Conservation (phyloP, 2,329 filamentous ascomycete species). For the Xylaria arbuscula region DNA sequence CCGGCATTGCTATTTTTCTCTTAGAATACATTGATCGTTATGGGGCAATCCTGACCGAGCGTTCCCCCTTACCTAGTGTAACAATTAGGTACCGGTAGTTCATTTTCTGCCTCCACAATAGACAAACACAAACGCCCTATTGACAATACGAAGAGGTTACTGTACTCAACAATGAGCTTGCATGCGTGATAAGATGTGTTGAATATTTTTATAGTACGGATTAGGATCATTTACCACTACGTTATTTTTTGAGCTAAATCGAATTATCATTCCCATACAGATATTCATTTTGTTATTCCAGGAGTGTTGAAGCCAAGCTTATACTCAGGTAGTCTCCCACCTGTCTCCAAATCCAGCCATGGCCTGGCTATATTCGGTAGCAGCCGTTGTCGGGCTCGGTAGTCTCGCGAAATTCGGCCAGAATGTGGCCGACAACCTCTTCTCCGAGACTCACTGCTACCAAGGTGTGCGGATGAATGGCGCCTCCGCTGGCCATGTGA, state of each 20-base stretch:
- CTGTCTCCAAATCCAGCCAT: slow-evolving; percentile 12
- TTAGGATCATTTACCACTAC: neutral
- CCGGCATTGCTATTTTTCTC: neutral
- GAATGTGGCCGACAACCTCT: slow-evolving; percentile 40
- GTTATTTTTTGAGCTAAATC: neutral
- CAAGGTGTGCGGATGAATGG: slow-evolving; percentile 58
- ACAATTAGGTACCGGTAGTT: no score
- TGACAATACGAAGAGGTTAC: neutral
- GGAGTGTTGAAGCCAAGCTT: neutral
- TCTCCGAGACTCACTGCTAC: slow-evolving; percentile 56
- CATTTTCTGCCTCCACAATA: neutral
- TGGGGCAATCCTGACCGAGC: neutral
- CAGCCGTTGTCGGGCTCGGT: slow-evolving; percentile 42
- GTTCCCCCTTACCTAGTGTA: neutral
- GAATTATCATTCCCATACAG: neutral
- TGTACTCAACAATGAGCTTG: neutral
- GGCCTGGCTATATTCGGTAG: slow-evolving; percentile 38
- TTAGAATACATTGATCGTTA: neutral
- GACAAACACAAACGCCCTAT: neutral
- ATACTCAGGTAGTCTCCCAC: neutral
- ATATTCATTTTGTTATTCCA: neutral
- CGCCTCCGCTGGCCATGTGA: slow-evolving; percentile 52
- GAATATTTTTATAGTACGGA: neutral
- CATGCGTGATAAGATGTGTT: neutral
- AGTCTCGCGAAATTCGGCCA: slow-evolving; percentile 43